Evolutionary conservation across 371 early-diverging fungal species (phyloP), one percentile per base, ranked within the genome.

Genomic region (Actinomortierella wolfii): DNA sequence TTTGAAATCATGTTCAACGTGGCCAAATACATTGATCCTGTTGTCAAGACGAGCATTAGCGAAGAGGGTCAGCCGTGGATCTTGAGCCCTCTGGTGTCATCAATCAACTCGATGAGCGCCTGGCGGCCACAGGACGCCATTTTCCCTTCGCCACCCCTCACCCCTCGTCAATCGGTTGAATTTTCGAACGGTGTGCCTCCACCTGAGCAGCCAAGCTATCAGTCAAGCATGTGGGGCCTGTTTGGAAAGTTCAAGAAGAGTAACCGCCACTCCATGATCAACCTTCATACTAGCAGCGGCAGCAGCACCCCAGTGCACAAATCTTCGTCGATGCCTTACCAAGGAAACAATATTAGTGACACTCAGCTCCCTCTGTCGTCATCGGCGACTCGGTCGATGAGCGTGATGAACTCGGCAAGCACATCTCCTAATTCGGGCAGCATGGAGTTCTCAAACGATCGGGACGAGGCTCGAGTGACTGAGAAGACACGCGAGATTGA

Each of bases 11-110:
- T 83, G 59, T 63, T 86, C 61, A 83, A 81, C 47, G 78, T 85
- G 48, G 88, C 86, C 2, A 76, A 71, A 48, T 64, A 80, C 52
- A 85, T 87, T 53, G 88, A 87, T 54, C 85, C 86, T 1, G 86
- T 85, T 43, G 78, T 87, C 48, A 68, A 76, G 49, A 69, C 78
- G 25, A 81, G 84, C 57, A 56, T 83, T 18, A 79, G 81, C 54
- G 67, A 68, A 44, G 81, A 66, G 68, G 58, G 54, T 9, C 71
- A 75, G 41, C 88, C 88, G 0, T 85, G 85, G 84, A 78, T 85
- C 39, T 75, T 78, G 65, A 67, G 68, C 28, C 88, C 88, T 9
- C 78, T 79, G 14, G 79, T 87, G 40, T 83, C 83, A 20, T 78
- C 86, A 21, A 84, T 84, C 78, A 87, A 87, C 68, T 76, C 76